phyloP scores from a whole-genome alignment of 192 early-diverging fungal genomes.

The Dispira simplex region DNA sequence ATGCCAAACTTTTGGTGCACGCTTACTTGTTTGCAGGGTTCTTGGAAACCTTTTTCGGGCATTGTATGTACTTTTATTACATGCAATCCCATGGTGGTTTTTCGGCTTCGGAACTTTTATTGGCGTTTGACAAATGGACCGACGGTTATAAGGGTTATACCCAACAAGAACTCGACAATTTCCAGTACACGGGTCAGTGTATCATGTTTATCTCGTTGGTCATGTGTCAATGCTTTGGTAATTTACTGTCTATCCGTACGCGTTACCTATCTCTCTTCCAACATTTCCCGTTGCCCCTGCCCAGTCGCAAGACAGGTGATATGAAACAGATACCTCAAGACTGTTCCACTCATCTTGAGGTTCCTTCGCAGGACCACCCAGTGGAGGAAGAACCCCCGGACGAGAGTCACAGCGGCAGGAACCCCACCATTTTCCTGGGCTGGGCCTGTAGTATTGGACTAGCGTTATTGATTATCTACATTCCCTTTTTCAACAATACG shows the following conservation, averaged over 20 bases:
- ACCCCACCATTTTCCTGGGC: not conserved
- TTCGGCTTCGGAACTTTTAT: conserved; percentile 26
- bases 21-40: conserved; percentile 68
- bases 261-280: conserved; percentile 20
- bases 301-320: too few species aligned
- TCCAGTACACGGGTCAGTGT: conserved; percentile 34
- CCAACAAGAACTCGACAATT: conserved; percentile 25
- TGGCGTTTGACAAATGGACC: conserved; percentile 37
- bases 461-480: conserved; percentile 10
- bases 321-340: too few species aligned
- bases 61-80: conserved; percentile 59
- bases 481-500: conserved; percentile 14
- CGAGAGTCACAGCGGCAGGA: not conserved
- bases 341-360: not conserved
- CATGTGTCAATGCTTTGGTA: conserved; percentile 27
- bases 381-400: not conserved
- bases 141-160: conserved; percentile 36
- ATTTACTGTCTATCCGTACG: conserved; percentile 29
- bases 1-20: conserved; percentile 48
- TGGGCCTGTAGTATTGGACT: conserved; percentile 1
- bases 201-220: conserved; percentile 36
- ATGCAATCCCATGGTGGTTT: conserved; percentile 41
- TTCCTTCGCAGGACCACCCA: not conserved
- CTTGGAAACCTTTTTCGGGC: conserved; percentile 46
- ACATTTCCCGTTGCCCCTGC: conserved; percentile 8